Percentiles rank a stretch among this genome's conserved stretches.
Evolutionary conservation across 345 rosid genomes (phyloP).

Genomic region (Eucalyptus globulus): DNA sequence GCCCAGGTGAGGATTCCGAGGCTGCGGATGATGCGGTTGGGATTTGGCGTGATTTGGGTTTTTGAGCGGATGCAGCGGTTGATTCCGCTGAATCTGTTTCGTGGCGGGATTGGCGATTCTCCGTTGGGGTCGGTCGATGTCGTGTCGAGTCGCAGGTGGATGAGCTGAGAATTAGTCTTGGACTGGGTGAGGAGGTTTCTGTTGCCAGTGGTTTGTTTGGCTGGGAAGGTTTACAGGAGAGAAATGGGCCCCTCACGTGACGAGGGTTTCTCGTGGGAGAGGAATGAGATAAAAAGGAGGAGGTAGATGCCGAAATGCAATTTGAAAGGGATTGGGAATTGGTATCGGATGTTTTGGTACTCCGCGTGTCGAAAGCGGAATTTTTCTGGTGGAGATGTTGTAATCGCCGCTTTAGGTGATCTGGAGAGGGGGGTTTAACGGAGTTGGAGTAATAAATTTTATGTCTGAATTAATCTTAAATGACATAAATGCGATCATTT

Average conservation of each 20-base stretch:
- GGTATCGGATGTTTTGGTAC: background rate
- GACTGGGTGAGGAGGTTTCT: background rate
- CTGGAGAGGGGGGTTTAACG: background rate
- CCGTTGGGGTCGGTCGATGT: background rate
- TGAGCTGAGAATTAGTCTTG: background rate
- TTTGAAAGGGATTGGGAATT: background rate
- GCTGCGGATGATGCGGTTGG: background rate
- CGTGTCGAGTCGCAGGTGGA: background rate
- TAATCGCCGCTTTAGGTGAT: background rate
- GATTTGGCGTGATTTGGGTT: background rate
- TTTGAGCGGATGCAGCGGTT: background rate
- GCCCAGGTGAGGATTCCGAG: background rate
- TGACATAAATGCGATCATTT: background rate
- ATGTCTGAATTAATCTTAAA: background rate
- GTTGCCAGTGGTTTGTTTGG: background rate
- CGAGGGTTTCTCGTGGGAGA: background rate
- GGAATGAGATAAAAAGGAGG: background rate
- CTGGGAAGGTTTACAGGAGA: background rate
- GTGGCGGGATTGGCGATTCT: background rate
- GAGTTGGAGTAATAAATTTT: background rate
- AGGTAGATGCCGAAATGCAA: background rate
- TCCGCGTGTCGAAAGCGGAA: background rate
- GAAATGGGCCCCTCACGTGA: background rate
- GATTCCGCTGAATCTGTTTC: background rate
- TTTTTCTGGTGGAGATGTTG: background rate